Conservation (phyloP, 805 yeast species). For the Pichia manshurica region DNA sequence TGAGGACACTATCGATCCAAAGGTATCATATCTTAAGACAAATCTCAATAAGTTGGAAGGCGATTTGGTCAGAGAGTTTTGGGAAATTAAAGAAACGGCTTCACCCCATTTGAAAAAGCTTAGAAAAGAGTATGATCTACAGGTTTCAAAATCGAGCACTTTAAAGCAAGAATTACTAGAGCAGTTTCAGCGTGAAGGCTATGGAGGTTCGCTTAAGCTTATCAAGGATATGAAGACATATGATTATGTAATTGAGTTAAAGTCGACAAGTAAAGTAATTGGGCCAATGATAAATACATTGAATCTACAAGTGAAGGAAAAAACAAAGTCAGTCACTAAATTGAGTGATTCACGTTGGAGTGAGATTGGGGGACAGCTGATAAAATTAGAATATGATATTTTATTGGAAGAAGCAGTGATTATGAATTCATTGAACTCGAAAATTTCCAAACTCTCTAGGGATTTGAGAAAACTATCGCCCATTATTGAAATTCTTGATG, state of each 20-base stretch:
- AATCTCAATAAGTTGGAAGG: slow-evolving; percentile 20
- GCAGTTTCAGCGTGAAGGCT: slow-evolving; percentile 18
- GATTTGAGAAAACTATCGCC: slow-evolving; percentile 45
- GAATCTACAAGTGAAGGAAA: slow-evolving; percentile 20
- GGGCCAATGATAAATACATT: slow-evolving; percentile 14
- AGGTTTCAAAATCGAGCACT: slow-evolving; percentile 12
- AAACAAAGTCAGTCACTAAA: slow-evolving; percentile 24
- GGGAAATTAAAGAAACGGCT: slow-evolving; percentile 25
- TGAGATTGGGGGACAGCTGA: slow-evolving; percentile 43
- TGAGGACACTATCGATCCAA: slow-evolving; percentile 21
- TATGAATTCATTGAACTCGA: slow-evolving; percentile 41
- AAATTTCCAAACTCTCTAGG: slow-evolving; percentile 39
- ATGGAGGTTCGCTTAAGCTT: slow-evolving; percentile 21
- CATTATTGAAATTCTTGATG: slow-evolving; percentile 61
- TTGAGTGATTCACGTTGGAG: slow-evolving; percentile 47
- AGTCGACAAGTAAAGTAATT: slow-evolving; percentile 24
- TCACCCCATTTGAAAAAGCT: slow-evolving; percentile 17
- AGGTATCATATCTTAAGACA: slow-evolving; percentile 14
- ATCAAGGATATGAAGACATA: slow-evolving; percentile 24
- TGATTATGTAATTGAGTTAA: slow-evolving; percentile 25
- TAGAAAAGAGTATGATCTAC: slow-evolving; percentile 19
- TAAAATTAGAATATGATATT: slow-evolving; percentile 42
- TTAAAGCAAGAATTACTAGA: slow-evolving; percentile 12
- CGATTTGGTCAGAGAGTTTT: slow-evolving; percentile 21
- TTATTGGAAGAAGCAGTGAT: slow-evolving; percentile 49